Evolutionary conservation across 2,329 filamentous ascomycete species (phyloP), one percentile per base, ranked within the genome.

Genomic region (Diplocarpon rosae): DNA sequence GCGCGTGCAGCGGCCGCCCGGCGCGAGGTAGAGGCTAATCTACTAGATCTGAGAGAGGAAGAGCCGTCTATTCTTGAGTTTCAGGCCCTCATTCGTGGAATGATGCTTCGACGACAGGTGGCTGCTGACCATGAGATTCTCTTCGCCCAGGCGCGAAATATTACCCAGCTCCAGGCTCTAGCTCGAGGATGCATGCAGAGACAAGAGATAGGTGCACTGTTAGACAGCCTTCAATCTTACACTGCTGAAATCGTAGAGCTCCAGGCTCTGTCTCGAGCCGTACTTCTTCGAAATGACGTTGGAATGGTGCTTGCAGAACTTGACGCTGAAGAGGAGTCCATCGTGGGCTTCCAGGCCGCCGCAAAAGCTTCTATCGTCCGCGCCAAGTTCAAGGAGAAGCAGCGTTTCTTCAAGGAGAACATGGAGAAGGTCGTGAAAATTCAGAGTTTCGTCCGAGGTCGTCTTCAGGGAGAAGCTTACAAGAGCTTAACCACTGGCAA

Each of bases 341-440:
- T 95, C 48, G 67, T 78, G 8, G 83, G 80, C 27, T 65, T 95
- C 17, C 89, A 96, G 63, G 73, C 88, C 5, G 72, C 77, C 5
- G 76, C 83, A 7, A 78, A 82, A 55, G 90, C 79, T 2, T 80
- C 78, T 56, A 63, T 93, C 2, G 76, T 96, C 28, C 77, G 90
- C 29, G 72, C 70, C 12, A 73, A 72, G 14, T 96, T 94, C 56
- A 78, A 76, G 42, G 86, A 93, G 63, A 95, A 95, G 72, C 80
- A 83, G 60, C 80, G 79, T 16, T 90, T 84, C 67, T 98, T 89
- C 70, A 82, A 84, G 55, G 83, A 94, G 65, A 98, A 98, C 60
- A 98, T 98, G 92, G 80, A 95, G 59, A 96, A 93, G 65, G 92
- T 98, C 20, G 82, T 98, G 71, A 98, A 98, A 66, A 88, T 96